Evolutionary conservation across 2,329 filamentous ascomycete genomes (phyloP), one percentile per base, ranked within the genome.

Genomic region (Beauveria varroae): DNA sequence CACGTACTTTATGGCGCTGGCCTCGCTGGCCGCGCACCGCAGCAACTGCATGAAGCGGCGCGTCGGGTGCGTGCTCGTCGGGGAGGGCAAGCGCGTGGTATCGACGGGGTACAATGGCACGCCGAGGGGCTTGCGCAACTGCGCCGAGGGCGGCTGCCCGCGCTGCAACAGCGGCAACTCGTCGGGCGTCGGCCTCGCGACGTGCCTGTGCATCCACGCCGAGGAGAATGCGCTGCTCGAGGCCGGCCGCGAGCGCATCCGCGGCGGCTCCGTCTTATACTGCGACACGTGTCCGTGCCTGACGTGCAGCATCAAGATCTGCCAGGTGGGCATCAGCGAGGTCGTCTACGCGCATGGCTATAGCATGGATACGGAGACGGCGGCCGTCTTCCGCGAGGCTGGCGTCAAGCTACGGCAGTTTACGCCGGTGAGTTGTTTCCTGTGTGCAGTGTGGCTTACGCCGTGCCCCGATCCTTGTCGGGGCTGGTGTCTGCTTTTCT

Each of bases 11-110:
- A 99, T 99, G 95, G 86, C 90, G 46, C 81, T 99, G n/a, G 93
- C 95, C 5, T 91, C 90, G 40, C 85, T 99, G 53, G 95, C 95
- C 8, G 90, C 93, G 0, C 89, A 91, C 67, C 85, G 95, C 65
- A 91, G 88, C 71, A 99, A 99, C 75, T 99, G 95, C 79, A 99
- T 99, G 95, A 97, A 98, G 77, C 84, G 95, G 34, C 86, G 93
- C 65, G 95, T 99, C 1, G 95, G 95, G 8, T 97, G 93, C 75
- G 95, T 98, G 7, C 81, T 99, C 10, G 93, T 98, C 40, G 79
- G 80, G 63, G 82, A 88, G 65, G 88, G 92, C 70, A 87, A 87
- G 69, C 85, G 93, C 67, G 95, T 99, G 65, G 90, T 98, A 67
- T 91, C 88, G 71, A 99, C 95, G 0, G 95, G 95, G 22, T 99